Evolutionary conservation across 257 asterid genomes (phyloP).

Genomic region (Penstemon newberryi): DNA sequence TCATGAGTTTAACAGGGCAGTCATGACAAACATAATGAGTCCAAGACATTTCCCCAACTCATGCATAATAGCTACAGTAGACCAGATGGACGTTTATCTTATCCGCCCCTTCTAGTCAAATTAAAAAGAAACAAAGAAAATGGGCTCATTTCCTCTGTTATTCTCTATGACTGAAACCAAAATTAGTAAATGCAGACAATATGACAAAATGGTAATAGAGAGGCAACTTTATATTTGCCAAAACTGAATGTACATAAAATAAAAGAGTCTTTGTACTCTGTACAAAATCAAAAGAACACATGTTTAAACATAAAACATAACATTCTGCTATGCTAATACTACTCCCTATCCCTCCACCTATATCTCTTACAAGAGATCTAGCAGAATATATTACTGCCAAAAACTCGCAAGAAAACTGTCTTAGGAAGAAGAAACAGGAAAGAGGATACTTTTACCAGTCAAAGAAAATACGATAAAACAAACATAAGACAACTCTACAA

Average conservation of each 20-base stretch:
- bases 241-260: neutral
- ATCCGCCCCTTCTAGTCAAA: no score
- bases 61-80: no score
- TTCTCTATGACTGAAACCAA: neutral
- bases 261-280: neutral
- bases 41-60: no score
- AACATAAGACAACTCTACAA: constrained; percentile 39
- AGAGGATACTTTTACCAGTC: constrained; percentile 32
- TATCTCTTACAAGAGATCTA: constrained; percentile 28
- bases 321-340: constrained; percentile 25
- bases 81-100: no score
- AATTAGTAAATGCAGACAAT: no score
- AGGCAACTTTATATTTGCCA: neutral
- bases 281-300: constrained; percentile 26
- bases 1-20: no score
- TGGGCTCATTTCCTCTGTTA: no score
- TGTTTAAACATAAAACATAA: constrained; percentile 16
- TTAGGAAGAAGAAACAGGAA: constrained; percentile 31
- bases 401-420: constrained; percentile 26
- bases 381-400: constrained; percentile 32
- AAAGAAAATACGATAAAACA: constrained; percentile 34
- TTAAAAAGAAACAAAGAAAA: no score
- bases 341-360: constrained; percentile 27
- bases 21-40: no score
- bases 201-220: neutral